Base-by-base conservation (phyloP, 345 rosid species). In the Ceriops decandra region DNA sequence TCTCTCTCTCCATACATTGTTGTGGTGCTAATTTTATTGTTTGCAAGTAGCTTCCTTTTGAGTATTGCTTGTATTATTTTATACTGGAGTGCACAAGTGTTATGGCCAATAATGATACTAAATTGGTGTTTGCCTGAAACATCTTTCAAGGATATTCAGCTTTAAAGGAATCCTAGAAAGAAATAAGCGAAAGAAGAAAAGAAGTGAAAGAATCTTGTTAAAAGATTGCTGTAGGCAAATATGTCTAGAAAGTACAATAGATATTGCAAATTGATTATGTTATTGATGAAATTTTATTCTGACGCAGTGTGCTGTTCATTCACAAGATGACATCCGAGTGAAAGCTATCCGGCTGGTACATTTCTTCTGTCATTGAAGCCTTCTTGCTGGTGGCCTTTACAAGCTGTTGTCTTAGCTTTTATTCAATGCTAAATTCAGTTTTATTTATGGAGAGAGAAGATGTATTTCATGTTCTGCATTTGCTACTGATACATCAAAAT, bases 261-360 rank as follows among this genome's bases (percentile, higher is more conserved):
- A 24, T 64, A 31, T 11, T 49, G 11, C 11, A 58, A 46, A 17
- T 61, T 69, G 47, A 67, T 68, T 76, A 69, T 59, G 35, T 82
- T 62, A 71, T 77, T 60, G 57, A 73, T 74, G 54, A 58, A 60
- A 68, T 72, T 60, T 42, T 75, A 64, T 69, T 38, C 30, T 78
- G 57, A 31, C 83, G 79, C 95, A 95, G 95, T 95, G 93, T 87
- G 85, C 97, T 79, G 83, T 88, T 74, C 96, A 95, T 82, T 82
- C 87, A 75, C 95, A 95, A 85, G 97, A 91, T 75, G 95, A 88
- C 52, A 83, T 91, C 69, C 89, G 97, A 68, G 88, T 90, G 62
- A 95, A 91, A 81, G 91, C 99, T 74, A 91, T 91, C 67, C 87
- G 97, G 67, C 88, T 95, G 89, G 99, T 95, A 91, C 72, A 68